Base-by-base conservation (phyloP, 2,329 filamentous ascomycete species). In the Cordyceps militaris region DNA sequence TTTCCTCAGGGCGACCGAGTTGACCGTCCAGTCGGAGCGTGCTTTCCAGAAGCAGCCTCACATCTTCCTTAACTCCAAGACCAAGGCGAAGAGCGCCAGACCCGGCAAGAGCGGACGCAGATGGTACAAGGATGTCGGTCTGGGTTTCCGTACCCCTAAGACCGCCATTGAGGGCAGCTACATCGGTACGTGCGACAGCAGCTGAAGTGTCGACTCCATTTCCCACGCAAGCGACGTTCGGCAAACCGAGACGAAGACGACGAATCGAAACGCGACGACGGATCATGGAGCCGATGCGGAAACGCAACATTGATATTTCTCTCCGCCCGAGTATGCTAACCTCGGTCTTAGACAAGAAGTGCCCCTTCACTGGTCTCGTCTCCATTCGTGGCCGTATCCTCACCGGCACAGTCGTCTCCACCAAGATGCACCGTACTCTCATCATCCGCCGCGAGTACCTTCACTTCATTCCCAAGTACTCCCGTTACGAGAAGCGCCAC, bases 31-130 rank as follows among this genome's bases (percentile, higher is more conserved):
- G 88, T 95, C 91, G 78, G 94, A 99, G 88, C 93, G 94, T 84
- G 94, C 94, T 85, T 99, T 89, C 90, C 94, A 97, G 82, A 99
- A 99, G 88, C 93, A 99, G 86, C 94, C 94, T 79, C 94, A 99
- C 82, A 96, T 99, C 85, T 99, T 97, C 90, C 86, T 89, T 74
- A 97, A 97, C 88, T 84, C 88, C 76, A 99, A 99, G 88, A 81
- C 83, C 78, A 91, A 91, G 84, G 80, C 86, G 75, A 87, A 89
- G 80, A 90, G 88, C 76, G 81, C 82, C 78, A 87, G 87, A 77
- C 88, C 88, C 71, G 91, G 91, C 78, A 95, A 96, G 87, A 88
- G 85, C 77, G 91, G 90, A 72, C 88, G 90, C 80, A 87, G 92
- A 92, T 81, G 78, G 91, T 97, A 96, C 82, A 99, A 99, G 89